Percentiles rank a stretch among this genome's conserved stretches.
Conservation (phyloP, 1,284 basidiomycete species). For the Coniferiporia sulphurascens region DNA sequence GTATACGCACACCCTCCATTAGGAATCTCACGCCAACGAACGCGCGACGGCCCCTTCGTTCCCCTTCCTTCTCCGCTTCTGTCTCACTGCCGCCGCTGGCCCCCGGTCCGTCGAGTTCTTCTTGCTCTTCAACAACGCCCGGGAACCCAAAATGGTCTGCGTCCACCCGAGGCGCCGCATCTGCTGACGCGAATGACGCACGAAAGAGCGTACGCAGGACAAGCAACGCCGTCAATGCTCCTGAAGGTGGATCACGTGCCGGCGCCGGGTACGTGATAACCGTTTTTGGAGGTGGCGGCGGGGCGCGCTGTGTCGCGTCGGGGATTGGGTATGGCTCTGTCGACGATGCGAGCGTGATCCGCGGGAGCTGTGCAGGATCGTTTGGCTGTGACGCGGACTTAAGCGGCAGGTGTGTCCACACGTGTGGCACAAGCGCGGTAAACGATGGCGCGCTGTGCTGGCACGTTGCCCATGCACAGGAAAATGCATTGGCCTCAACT, state of each 20-base stretch:
- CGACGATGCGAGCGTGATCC: conserved; percentile 54
- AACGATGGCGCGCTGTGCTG: conserved; percentile 41
- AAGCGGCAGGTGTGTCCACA: conserved; percentile 68
- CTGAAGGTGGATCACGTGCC: conserved; percentile 60
- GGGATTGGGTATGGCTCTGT: conserved; percentile 49
- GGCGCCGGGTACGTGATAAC: conserved; percentile 53
- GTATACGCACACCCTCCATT: conserved; percentile 61
- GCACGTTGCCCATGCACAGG: conserved; percentile 69
- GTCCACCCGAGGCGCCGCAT: conserved; percentile 67
- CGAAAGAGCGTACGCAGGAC: conserved; percentile 73
- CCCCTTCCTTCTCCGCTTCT: conserved; percentile 57
- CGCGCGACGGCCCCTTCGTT: conserved; percentile 60
- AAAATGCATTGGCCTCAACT: conserved; percentile 34
- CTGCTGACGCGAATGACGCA: conserved; percentile 62
- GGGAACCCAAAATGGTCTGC: conserved; percentile 81
- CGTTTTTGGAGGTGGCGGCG: conserved; percentile 58
- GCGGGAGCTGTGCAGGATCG: conserved; percentile 61
- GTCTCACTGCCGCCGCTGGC: conserved; percentile 25
- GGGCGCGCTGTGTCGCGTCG: conserved; percentile 56
- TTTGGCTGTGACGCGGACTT: conserved; percentile 44
- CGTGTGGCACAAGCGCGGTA: conserved; percentile 51
- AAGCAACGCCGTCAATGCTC: conserved; percentile 67
- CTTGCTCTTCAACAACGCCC: conserved; percentile 60
- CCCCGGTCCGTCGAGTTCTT: conserved; percentile 34
- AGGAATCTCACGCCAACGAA: conserved; percentile 57